These are phyloP conservation scores for Triticum turgidum DNA, from an alignment of 176 grass and related monocot genomes.

Conservation along the genomic window DNA sequence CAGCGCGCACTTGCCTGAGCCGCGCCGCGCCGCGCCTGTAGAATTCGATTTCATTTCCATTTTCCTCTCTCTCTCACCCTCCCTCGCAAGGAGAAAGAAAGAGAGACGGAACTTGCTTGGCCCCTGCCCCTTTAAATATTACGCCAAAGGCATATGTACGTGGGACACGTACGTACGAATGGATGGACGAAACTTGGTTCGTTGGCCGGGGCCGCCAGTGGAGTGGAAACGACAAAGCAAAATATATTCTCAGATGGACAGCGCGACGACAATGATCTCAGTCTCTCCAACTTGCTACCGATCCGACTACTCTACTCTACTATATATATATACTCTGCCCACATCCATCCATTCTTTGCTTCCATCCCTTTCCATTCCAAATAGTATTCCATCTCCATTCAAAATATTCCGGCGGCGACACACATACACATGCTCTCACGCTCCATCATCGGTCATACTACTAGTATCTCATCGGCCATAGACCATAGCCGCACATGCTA, in stretches of 20 bases:
- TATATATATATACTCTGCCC: not conserved
- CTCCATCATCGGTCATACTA: not conserved
- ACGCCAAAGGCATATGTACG: not conserved
- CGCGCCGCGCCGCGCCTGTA: not conserved
- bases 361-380: constrained; percentile 10
- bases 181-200: not conserved
- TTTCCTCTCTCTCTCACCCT: not conserved
- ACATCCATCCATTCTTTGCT: not conserved
- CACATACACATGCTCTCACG: not conserved
- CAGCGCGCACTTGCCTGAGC: not conserved
- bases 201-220: not conserved
- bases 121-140: not conserved
- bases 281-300: constrained; percentile 17
- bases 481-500: not conserved
- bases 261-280: constrained; percentile 33
- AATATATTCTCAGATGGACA: constrained; percentile 28
- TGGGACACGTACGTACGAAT: not conserved
- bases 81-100: not conserved
- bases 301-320: not conserved
- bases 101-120: not conserved
- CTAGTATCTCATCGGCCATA: not conserved
- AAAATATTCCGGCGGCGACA: not conserved
- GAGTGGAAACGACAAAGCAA: not conserved
- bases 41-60: not conserved
- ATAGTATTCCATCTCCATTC: not conserved